Evolutionary conservation across 768 basidiomycete species (phyloP).

Genomic region (Roridomyces roridus): DNA sequence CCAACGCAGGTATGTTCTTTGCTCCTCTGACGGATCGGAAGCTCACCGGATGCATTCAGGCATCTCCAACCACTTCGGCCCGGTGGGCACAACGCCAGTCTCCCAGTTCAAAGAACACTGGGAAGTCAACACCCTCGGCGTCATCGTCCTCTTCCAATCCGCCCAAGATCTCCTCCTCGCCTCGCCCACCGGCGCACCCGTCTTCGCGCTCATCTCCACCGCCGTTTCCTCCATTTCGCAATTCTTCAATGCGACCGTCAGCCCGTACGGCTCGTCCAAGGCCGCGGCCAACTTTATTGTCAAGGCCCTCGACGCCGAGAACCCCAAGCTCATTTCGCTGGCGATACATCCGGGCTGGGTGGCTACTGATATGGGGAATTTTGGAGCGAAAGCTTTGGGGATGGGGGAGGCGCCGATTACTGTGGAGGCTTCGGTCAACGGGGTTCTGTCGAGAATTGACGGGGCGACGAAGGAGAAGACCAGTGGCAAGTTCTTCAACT

Average conservation of each 20-base stretch:
- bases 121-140: slow-evolving; percentile 8
- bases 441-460: no score
- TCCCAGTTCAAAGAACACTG: neutral
- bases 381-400: neutral
- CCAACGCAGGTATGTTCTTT: neutral
- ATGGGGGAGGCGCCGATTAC: neutral
- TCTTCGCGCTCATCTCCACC: neutral
- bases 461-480: no score
- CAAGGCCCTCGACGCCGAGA: neutral
- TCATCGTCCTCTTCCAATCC: slow-evolving; percentile 7
- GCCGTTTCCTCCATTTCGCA: neutral
- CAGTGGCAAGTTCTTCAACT: neutral
- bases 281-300: neutral
- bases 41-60: neutral
- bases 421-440: no score
- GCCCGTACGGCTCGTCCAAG: slow-evolving; percentile 4
- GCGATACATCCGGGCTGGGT: neutral
- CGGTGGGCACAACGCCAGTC: neutral
- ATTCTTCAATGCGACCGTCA: neutral
- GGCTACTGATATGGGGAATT: neutral
- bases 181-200: neutral
- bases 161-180: slow-evolving; percentile 3
- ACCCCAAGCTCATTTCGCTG: neutral
- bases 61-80: neutral
- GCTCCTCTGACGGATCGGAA: no score